Evolutionary conservation across 1,284 basidiomycete genomes (phyloP), one percentile per base, ranked within the genome.

Genomic region (Moesziomyces sp.): DNA sequence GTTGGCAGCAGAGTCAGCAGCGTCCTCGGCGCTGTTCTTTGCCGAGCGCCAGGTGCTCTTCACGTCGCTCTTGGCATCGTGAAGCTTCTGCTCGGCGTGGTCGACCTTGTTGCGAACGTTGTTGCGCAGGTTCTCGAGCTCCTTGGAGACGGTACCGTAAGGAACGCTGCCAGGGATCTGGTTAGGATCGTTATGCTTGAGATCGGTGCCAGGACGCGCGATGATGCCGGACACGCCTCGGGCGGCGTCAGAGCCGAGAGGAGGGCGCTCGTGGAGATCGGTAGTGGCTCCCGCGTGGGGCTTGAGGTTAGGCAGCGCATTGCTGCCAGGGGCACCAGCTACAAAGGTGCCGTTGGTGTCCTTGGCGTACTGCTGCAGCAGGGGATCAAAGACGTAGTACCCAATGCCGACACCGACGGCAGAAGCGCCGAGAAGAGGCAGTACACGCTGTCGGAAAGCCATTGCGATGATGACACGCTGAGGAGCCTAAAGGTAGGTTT

Each of bases 311-410:
- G 72, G 72, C 23, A 74, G 66, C 7, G 66, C 38, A 46, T 56
- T 65, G 62, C 54, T 60, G 42, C 67, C 67, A 18, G 67, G 59
- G 16, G 59, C 56, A 24, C 63, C 67, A 13, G 72, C 48, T 9
- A 54, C 46, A 34, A 71, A 75, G 34, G 72, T 75, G 50, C 68
- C 67, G 34, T 64, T 60, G 57, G 72, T 75, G 54, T 75, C 72
- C 48, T 67, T 61, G 24, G 53, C 45, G 40, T 75, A 75, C 58
- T 75, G 72, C 42, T 61, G 58, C 21, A 75, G 72, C 40, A 75
- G 24, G 21, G 72, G 72, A n/a, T 75, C 72, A 45, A 71, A 75
- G 59, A 75, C 72, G 48, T 67, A 75, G 67, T 67, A 66, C 35
- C 72, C 72, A 18, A 75, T 71, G 51, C 72, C 72, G 35, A 71